These are phyloP conservation scores for Epichloe sp. DNA, from an alignment of 2,329 filamentous ascomycete genomes.

Conservation along the genomic window DNA sequence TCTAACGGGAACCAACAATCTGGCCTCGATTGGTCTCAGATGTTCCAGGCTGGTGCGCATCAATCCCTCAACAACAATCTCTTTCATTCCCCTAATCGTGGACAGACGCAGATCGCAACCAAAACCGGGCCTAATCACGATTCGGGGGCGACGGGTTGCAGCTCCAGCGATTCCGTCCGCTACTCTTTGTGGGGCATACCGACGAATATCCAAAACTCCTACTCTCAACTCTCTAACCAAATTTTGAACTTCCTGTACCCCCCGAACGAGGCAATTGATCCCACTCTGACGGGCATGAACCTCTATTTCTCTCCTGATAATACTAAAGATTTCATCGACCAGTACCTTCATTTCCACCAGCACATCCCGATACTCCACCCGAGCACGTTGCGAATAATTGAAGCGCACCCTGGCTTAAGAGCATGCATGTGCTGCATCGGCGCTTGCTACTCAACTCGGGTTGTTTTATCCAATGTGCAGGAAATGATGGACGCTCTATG, in stretches of 20 bases:
- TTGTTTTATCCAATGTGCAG: conserved; percentile 47
- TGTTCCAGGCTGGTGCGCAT: conserved; percentile 63
- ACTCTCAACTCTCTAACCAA: conserved; percentile 40
- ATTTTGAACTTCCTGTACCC: conserved; percentile 44
- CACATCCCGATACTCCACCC: conserved; percentile 64
- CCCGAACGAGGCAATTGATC: conserved; percentile 32
- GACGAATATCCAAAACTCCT: conserved; percentile 35
- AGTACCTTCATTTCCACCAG: conserved; percentile 59
- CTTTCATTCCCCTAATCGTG: conserved; percentile 43
- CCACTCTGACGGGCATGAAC: conserved; percentile 42
- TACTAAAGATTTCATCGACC: conserved; percentile 56
- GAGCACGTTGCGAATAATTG: conserved; percentile 54
- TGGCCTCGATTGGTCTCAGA: conserved; percentile 62
- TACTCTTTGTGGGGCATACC: conserved; percentile 37
- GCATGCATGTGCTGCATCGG: conserved; percentile 61
- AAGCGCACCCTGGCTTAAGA: conserved; percentile 53
- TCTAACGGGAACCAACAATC: conserved; percentile 48
- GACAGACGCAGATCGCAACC: conserved; percentile 55
- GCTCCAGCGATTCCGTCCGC: conserved; percentile 31
- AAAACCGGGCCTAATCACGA: conserved; percentile 51
- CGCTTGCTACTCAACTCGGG: conserved; percentile 57
- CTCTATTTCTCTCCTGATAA: conserved; percentile 54
- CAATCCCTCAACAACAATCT: conserved; percentile 49
- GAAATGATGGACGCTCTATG: conserved; percentile 54
- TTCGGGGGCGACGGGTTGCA: conserved; percentile 34